Evolutionary conservation across 2,329 filamentous ascomycete genomes (phyloP).

Genomic region (Epichloe gansuensis): DNA sequence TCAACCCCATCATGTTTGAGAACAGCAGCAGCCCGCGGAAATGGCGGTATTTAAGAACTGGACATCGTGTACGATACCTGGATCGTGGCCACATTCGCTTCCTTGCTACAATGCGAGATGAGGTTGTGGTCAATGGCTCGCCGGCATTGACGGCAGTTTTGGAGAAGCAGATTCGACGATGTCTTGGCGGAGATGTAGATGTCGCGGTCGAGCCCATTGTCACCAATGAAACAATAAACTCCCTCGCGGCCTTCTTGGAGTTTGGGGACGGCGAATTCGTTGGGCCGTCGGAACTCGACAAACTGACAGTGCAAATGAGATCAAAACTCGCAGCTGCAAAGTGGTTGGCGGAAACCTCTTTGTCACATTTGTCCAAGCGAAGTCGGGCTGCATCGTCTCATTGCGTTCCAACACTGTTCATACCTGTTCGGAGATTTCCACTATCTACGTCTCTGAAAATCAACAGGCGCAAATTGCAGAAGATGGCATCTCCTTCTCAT

Average conservation of each 20-base stretch:
- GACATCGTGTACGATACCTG: slow-evolving; percentile 36
- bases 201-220: slow-evolving; percentile 36
- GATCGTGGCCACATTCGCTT: slow-evolving; percentile 37
- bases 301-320: slow-evolving; percentile 26
- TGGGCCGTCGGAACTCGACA: slow-evolving; percentile 25
- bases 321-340: slow-evolving; percentile 32
- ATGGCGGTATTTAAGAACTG: slow-evolving; percentile 35
- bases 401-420: slow-evolving; percentile 35
- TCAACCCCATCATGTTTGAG: slow-evolving; percentile 14
- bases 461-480: slow-evolving; percentile 35
- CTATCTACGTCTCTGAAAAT: slow-evolving; percentile 38
- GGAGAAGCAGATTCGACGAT: slow-evolving; percentile 34
- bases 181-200: slow-evolving; percentile 33
- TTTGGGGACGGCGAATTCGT: slow-evolving; percentile 28
- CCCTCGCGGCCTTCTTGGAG: slow-evolving; percentile 38
- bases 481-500: slow-evolving; percentile 29
- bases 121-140: slow-evolving; percentile 27
- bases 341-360: slow-evolving; percentile 29
- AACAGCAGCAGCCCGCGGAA: slow-evolving; percentile 13
- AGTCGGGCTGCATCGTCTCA: slow-evolving; percentile 21
- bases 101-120: slow-evolving; percentile 30
- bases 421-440: slow-evolving; percentile 36
- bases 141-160: slow-evolving; percentile 30
- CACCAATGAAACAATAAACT: slow-evolving; percentile 29
- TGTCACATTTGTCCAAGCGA: slow-evolving; percentile 19